Percentiles rank a stretch among this genome's conserved stretches.
Evolutionary conservation across 257 asterid species (phyloP).

Genomic region (Fraxinus americana): DNA sequence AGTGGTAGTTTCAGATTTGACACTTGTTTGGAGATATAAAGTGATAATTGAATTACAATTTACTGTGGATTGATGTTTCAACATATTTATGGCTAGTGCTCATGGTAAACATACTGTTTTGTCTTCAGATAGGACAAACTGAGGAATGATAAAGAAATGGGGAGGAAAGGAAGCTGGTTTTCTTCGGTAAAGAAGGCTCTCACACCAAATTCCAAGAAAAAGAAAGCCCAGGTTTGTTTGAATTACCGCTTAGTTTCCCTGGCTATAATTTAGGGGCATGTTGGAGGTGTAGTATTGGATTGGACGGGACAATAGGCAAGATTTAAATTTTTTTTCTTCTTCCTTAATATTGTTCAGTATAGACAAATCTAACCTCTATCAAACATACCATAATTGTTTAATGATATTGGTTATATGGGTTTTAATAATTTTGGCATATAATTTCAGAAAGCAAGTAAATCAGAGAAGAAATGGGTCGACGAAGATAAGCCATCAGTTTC

Average conservation of each 20-base stretch:
- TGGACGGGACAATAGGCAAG: background rate
- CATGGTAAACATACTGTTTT: constrained; percentile 14
- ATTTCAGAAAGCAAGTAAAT: constrained; percentile 55
- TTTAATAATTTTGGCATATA: constrained; percentile 6
- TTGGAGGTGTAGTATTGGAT: background rate
- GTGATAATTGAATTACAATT: background rate
- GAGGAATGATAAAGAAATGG: constrained; percentile 70
- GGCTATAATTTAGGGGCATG: background rate
- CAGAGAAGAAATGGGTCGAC: constrained; percentile 47
- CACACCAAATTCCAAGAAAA: constrained; percentile 67
- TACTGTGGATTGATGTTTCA: background rate
- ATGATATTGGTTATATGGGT: background rate
- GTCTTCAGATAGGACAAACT: constrained; percentile 33
- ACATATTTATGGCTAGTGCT: background rate
- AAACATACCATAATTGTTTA: background rate
- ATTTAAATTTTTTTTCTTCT: too few species aligned
- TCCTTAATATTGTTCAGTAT: too few species aligned
- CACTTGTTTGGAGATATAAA: constrained; percentile 9
- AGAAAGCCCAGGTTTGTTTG: constrained; percentile 50
- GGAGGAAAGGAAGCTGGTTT: constrained; percentile 87
- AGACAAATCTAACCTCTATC: too few species aligned
- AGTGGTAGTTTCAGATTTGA: constrained; percentile 16
- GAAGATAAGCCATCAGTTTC: constrained; percentile 52
- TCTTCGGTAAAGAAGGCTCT: constrained; percentile 88
- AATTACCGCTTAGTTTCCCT: background rate